Conservation (phyloP, 2,329 filamentous ascomycete genomes). For the Botrytis galanthina region DNA sequence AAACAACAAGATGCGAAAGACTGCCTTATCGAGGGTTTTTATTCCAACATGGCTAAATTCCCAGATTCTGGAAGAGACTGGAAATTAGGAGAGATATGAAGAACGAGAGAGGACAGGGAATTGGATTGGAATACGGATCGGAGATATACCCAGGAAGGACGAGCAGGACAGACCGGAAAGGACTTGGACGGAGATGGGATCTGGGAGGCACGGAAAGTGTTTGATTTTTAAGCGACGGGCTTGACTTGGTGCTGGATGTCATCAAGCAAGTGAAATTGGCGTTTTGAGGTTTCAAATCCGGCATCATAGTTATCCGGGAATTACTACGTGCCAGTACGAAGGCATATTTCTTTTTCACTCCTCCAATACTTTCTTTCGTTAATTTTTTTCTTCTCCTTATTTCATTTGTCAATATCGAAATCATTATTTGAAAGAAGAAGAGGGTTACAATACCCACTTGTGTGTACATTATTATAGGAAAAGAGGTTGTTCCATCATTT, state of each 20-base stretch:
- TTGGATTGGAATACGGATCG: conserved; percentile 1
- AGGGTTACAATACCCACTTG: neutral
- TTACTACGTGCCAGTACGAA: neutral
- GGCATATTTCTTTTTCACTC: neutral
- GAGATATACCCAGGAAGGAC: neutral
- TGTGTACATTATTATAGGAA: neutral
- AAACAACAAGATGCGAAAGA: neutral
- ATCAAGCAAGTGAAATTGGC: conserved; percentile 5
- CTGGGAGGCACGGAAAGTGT: neutral
- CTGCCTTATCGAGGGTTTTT: neutral
- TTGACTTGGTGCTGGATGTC: neutral
- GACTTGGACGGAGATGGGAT: neutral
- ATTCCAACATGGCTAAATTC: neutral
- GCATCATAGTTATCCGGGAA: neutral
- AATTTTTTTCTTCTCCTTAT: neutral
- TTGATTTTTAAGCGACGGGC: neutral
- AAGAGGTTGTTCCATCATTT: neutral
- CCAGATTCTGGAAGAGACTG: too few relatives aligned
- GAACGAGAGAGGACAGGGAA: neutral
- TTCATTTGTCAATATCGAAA: conserved; percentile 4
- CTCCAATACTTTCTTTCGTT: neutral
- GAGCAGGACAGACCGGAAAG: neutral
- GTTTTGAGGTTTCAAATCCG: neutral
- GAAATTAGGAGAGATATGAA: neutral
- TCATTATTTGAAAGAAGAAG: neutral